These are phyloP conservation scores for Trichoderma hamatum DNA, from an alignment of 2,329 filamentous ascomycete species.

Conservation along the genomic window DNA sequence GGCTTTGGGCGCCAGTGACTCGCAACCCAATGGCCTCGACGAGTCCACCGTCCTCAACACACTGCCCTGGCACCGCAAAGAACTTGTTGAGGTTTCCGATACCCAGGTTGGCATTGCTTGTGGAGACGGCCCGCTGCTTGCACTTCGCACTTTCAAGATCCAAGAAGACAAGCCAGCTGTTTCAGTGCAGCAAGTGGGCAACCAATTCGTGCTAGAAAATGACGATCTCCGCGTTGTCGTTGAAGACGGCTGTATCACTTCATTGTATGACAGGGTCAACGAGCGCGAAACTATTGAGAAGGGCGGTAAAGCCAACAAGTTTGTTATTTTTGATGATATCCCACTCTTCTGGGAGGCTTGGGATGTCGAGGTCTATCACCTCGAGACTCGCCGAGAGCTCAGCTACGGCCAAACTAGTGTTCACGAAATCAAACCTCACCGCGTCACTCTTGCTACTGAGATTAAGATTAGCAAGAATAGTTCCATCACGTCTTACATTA, in stretches of 20 bases:
- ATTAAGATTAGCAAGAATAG: constrained; percentile 87
- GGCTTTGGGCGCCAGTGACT: constrained; percentile 64
- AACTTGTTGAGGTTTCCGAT: constrained; percentile 68
- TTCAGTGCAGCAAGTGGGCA: constrained; percentile 52
- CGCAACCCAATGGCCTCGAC: constrained; percentile 44
- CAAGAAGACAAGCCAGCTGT: constrained; percentile 52
- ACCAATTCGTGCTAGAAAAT: constrained; percentile 78
- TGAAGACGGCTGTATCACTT: constrained; percentile 76
- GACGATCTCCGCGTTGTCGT: constrained; percentile 74
- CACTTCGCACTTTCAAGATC: constrained; percentile 54
- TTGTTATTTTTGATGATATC: constrained; percentile 96
- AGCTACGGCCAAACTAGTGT: constrained; percentile 69
- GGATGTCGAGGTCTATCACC: constrained; percentile 97
- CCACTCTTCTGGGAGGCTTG: constrained; percentile 96
- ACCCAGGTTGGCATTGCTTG: constrained; percentile 57
- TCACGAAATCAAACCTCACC: constrained; percentile 70
- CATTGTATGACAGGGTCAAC: constrained; percentile 73
- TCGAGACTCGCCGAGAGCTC: constrained; percentile 82
- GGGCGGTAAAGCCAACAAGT: constrained; percentile 80
- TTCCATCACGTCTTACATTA: constrained; percentile 84
- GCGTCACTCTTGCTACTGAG: constrained; percentile 79
- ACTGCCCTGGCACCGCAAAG: constrained; percentile 79
- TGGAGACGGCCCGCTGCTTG: constrained; percentile 57
- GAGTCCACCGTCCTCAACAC: constrained; percentile 75
- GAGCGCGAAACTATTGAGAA: constrained; percentile 77